Base-by-base conservation (phyloP, 1,284 basidiomycete genomes). In the Boletus semigastroideus region DNA sequence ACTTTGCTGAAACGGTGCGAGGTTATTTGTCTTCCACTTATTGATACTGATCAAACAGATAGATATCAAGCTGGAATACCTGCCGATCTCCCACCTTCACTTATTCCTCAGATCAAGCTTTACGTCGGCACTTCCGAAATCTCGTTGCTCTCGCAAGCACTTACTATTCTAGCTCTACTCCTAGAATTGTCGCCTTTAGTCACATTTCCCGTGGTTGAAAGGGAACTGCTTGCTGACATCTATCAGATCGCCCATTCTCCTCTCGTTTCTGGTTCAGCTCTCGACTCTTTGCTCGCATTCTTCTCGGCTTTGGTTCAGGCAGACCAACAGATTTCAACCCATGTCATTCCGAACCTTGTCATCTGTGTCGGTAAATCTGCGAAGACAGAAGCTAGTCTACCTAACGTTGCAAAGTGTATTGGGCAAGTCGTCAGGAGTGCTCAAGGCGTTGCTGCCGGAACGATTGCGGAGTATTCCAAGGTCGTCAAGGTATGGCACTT, bases 241-340 rank as follows among this genome's bases (percentile, higher is more conserved):
- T 89, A 92, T 68, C 68, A 65, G 43, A 82, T 93, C 38, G 78
- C 93, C 3, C 81, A 87, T 62, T 92, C 92, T 0, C 86, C 93
- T 1, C 77, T 90, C 7, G 74, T 93, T 17, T 80, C 92, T 45
- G 84, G 86, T 36, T 71, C 79, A 4, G 79, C 87, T 4, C 81
- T 96, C 22, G 93, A 98, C 39, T 82, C 90, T 0, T 73, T 97
- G 9, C 78, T 92, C 42, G 74, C 75, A 12, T 98, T 98, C 79
- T 92, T 92, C 66, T 77, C 77, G 1, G 80, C 86, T 0, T 81
- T 94, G 28, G 90, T 94, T n/a, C 77, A 80, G 52, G 90, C 91
- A 1, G 92, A 96, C 59, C 75, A 79, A 56, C 82, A 92, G 68
- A 91, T 92, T 58, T 82, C 88, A 13, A 84, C 85, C 0, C 88